Conservation (phyloP, 495 filamentous ascomycete species). For the Eremomyces bilateralis region DNA sequence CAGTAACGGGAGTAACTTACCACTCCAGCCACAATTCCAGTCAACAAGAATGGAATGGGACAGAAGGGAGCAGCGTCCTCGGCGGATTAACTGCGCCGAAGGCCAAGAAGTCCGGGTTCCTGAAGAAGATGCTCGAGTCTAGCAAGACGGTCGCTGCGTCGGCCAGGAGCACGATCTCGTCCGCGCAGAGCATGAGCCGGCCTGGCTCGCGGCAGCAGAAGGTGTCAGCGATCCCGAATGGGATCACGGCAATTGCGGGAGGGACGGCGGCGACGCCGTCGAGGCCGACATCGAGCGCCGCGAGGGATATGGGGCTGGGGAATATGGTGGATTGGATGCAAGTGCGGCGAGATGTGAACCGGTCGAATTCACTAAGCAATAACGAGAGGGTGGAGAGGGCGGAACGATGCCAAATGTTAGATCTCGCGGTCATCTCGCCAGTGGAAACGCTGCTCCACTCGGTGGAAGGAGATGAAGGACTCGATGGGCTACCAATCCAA, state of each 20-base stretch:
- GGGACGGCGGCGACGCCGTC: slow-evolving; percentile 20
- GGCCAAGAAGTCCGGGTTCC: slow-evolving; percentile 78
- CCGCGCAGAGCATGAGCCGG: slow-evolving; percentile 13
- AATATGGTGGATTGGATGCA: slow-evolving; percentile 72
- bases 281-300: slow-evolving; percentile 23
- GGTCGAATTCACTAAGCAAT: slow-evolving; percentile 74
- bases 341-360: slow-evolving; percentile 82
- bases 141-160: slow-evolving; percentile 86
- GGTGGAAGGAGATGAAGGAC: slow-evolving; percentile 77
- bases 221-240: slow-evolving; percentile 1
- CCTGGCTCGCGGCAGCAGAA: slow-evolving; percentile 7
- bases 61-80: slow-evolving; percentile 33
- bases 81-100: slow-evolving; percentile 76
- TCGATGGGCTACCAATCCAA: slow-evolving; percentile 60
- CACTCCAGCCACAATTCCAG: slow-evolving; percentile 64
- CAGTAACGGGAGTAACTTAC: slow-evolving; percentile 45
- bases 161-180: slow-evolving; percentile 64
- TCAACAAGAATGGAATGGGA: slow-evolving; percentile 17
- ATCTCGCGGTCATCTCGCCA: slow-evolving; percentile 66
- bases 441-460: slow-evolving; percentile 71
- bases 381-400: slow-evolving; percentile 70
- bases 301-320: slow-evolving; percentile 45
- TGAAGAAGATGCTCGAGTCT: slow-evolving; percentile 88
- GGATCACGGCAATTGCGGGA: slow-evolving; percentile 27
- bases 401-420: slow-evolving; percentile 91